Conservation (phyloP, 208 protist genomes). For the Willaertia magna region DNA sequence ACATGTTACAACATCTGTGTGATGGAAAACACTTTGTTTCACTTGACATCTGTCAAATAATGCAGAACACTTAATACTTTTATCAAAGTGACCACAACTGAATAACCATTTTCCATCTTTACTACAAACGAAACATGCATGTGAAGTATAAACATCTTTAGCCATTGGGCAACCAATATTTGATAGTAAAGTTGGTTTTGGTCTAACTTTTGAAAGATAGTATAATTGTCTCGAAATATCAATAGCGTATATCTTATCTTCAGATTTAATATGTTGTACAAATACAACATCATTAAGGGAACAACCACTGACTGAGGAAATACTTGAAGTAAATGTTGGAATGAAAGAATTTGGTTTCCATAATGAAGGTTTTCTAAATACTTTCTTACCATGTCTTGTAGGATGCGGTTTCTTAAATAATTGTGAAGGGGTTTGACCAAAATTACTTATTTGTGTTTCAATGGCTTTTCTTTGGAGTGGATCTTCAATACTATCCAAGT, state of each 20-base stretch:
- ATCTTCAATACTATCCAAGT: constrained; percentile 22
- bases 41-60: not conserved
- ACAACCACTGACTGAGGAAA: not conserved
- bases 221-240: not conserved
- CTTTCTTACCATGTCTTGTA: not conserved
- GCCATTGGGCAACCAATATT: not conserved
- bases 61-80: not conserved
- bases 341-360: not conserved
- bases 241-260: not conserved
- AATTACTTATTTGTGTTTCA: constrained; percentile 41
- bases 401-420: constrained; percentile 35
- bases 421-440: constrained; percentile 43
- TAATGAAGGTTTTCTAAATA: not conserved
- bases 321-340: not conserved
- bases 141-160: not conserved
- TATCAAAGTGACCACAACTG: constrained; percentile 12
- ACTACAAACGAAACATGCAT: not conserved
- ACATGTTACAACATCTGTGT: constrained; percentile 6
- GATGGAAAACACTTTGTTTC: not conserved
- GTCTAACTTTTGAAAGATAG: not conserved
- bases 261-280: not conserved
- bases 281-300: not conserved
- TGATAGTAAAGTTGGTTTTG: not conserved
- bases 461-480: constrained; percentile 27
- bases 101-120: constrained; percentile 1